Base-by-base conservation (phyloP, 805 yeast genomes). In the Sporopachydermia quercuum region DNA sequence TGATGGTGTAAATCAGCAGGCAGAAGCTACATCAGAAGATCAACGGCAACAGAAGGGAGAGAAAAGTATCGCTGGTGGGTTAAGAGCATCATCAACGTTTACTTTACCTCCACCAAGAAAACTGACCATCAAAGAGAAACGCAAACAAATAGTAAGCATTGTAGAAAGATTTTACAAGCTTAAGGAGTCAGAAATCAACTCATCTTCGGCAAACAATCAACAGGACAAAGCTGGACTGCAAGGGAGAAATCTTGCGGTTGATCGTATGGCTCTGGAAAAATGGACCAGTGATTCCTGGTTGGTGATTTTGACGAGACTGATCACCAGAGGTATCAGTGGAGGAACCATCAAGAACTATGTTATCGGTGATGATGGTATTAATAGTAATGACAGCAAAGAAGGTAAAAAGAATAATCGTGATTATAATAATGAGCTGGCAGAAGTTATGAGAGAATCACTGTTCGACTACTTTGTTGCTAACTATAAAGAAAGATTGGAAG, bases 261-360 rank as follows among this genome's bases (percentile, higher is more conserved):
- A 47, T 37, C 47, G 58, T 15, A 45, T 57, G 40, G 64, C 59
- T 37, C 62, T 52, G 45, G 56, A 66, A 13, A 75, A 74, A 39
- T 70, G 89, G 66, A 69, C 76, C 38, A 69, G 66, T 34, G 78
- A 77, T 45, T 74, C 89, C 1, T 86, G 96, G 95, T 60, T 84
- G 11, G 63, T 77, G 3, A 52, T 89, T 11, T 62, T 87, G 34
- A 72, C 85, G 1, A 65, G 97, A 52, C 58, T 86, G 36, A 82
- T 91, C 0, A 77, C 95, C 0, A 65, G 98, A 47, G 98, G 96
- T 0, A 65, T 82, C 47, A 61, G 47, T 18, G n/a, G 15, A 19
- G 8, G 36, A 41, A 19, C 40, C 34, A 4, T 4, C 3, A 2
- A 48, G 50, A 30, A 44, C 35, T 4, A 58, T 44, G 44, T 53